Evolutionary conservation across 208 protist genomes (phyloP).

Genomic region (Crithidia sp.): DNA sequence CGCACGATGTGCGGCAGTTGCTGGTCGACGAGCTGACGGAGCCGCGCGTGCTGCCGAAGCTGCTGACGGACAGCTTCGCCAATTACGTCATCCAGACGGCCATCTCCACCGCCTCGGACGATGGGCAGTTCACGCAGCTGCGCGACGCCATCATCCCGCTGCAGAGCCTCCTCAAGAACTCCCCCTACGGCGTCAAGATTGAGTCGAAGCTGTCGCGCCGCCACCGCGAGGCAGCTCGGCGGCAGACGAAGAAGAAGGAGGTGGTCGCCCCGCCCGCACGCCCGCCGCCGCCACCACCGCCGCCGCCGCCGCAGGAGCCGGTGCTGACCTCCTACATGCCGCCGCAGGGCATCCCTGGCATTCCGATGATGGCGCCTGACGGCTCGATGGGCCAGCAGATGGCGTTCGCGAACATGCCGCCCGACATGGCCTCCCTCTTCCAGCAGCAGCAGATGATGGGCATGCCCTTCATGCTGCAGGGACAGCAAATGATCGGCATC

Average conservation of each 20-base stretch:
- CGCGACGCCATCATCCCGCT: constrained; percentile 95
- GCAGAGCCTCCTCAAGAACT: constrained; percentile 94
- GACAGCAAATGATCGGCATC: constrained; percentile 71
- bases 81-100: constrained; percentile 99
- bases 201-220: constrained; percentile 91
- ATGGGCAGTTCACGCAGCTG: constrained; percentile 92
- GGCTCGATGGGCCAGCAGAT: constrained; percentile 49
- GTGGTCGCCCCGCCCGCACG: constrained; percentile 9
- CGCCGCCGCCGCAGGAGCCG: constrained; percentile 32
- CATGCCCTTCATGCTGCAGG: constrained; percentile 74
- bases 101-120: constrained; percentile 89
- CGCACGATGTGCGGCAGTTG: constrained; percentile 78
- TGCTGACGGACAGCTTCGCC: constrained; percentile 97
- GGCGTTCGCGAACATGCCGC: constrained; percentile 57
- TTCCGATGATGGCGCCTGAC: constrained; percentile 52
- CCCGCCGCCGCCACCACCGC: constrained; percentile 2
- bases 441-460: constrained; percentile 64
- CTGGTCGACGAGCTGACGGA: constrained; percentile 97
- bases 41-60: constrained; percentile 80
- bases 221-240: constrained; percentile 61
- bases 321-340: constrained; percentile 38
- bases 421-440: constrained; percentile 60
- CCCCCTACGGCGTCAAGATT: constrained; percentile 97
- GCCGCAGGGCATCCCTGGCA: constrained; percentile 30
- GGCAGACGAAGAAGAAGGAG: constrained; percentile 55